phyloP scores from a whole-genome alignment of 2,329 filamentous ascomycete species.

The Monosporascus cannonballus region DNA sequence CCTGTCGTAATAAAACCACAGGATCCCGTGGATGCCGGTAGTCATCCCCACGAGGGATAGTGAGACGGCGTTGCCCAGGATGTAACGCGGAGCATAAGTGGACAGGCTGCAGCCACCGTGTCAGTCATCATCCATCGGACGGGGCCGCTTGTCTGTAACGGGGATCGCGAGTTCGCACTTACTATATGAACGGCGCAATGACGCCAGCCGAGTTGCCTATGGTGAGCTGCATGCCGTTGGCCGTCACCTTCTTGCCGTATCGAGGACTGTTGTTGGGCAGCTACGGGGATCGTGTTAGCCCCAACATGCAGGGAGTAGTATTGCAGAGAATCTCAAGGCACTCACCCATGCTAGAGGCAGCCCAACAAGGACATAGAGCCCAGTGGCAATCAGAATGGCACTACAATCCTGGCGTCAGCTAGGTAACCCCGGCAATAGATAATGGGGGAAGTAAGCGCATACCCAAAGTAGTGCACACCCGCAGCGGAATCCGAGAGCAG shows the following conservation, averaged over 20 bases:
- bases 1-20: conserved; percentile 47
- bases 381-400: conserved; percentile 69
- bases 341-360: conserved; percentile 49
- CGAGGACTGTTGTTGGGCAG: conserved; percentile 63
- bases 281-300: conserved; percentile 11
- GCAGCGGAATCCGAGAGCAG: conserved; percentile 54
- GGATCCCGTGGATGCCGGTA: conserved; percentile 43
- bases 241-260: conserved; percentile 70
- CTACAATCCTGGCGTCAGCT: conserved; percentile 19
- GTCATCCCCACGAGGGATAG: conserved; percentile 52
- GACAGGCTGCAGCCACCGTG: conserved; percentile 28
- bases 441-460: neutral
- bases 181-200: conserved; percentile 64
- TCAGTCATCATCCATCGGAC: neutral
- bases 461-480: conserved; percentile 64
- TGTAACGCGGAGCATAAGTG: conserved; percentile 49
- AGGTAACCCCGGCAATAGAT: neutral
- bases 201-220: conserved; percentile 67
- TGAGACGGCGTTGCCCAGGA: conserved; percentile 56
- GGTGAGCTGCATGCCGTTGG: conserved; percentile 64
- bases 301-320: too few relatives aligned
- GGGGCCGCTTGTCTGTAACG: neutral
- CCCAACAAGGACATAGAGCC: conserved; percentile 58
- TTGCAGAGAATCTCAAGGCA: neutral
- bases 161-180: conserved; percentile 5